phyloP scores from a whole-genome alignment of 257 asterid genomes.

The Echium plantagineum region DNA sequence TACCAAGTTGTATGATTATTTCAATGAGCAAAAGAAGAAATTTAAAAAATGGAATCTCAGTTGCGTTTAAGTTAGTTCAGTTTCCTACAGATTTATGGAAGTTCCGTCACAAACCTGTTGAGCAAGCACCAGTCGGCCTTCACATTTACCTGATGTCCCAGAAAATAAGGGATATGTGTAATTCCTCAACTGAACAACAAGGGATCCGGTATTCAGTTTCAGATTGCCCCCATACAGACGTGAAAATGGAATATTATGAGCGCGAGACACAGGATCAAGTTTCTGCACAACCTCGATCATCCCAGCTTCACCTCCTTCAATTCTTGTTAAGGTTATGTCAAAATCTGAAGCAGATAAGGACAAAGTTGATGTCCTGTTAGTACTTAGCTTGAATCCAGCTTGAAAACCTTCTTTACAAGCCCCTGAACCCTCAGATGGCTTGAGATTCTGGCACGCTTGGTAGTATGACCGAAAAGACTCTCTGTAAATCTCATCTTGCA shows the following conservation, averaged over 20 bases:
- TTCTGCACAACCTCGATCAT: slow-evolving; percentile 91
- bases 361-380: slow-evolving; percentile 58
- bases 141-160: slow-evolving; percentile 81
- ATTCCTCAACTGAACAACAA: slow-evolving; percentile 70
- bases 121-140: slow-evolving; percentile 87
- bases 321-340: slow-evolving; percentile 63
- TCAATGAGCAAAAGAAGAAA: too few species aligned
- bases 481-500: slow-evolving; percentile 63
- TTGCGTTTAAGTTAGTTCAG: not conserved
- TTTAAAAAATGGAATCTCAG: not conserved
- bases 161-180: slow-evolving; percentile 80
- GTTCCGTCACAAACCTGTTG: slow-evolving; percentile 61
- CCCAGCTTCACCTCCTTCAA: slow-evolving; percentile 99
- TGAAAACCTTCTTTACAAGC: slow-evolving; percentile 81
- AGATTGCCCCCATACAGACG: slow-evolving; percentile 89
- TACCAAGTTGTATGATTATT: not conserved
- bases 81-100: not conserved
- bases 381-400: slow-evolving; percentile 88
- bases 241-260: slow-evolving; percentile 80
- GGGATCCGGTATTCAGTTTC: slow-evolving; percentile 58
- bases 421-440: slow-evolving; percentile 76
- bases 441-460: slow-evolving; percentile 74
- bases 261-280: slow-evolving; percentile 93
- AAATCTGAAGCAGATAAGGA: slow-evolving; percentile 75
- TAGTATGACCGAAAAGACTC: slow-evolving; percentile 80